These are phyloP conservation scores for Colletotrichum zoysiae DNA, from an alignment of 2,329 filamentous ascomycete genomes.

Conservation along the genomic window DNA sequence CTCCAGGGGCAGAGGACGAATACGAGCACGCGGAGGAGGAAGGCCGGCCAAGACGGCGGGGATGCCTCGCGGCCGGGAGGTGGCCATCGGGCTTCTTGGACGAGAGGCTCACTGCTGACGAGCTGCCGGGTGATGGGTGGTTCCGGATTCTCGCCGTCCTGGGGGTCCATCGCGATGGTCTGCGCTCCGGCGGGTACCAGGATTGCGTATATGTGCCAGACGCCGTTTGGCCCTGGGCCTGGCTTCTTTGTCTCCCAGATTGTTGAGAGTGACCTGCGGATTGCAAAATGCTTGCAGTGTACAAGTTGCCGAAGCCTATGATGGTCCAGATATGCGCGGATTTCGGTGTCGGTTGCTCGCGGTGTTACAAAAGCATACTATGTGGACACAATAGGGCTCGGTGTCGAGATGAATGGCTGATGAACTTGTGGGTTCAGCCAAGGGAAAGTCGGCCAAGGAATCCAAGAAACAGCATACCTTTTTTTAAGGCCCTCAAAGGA, in stretches of 20 bases:
- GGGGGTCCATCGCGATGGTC: neutral
- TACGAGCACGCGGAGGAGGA: neutral
- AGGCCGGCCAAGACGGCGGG: neutral
- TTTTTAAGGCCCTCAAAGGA: neutral
- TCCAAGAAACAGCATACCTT: neutral
- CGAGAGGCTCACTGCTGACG: neutral
- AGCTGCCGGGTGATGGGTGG: neutral
- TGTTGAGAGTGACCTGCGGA: neutral
- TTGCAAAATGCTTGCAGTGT: neutral
- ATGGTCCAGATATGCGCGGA: neutral
- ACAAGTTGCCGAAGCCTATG: neutral
- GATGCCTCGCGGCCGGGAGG: neutral
- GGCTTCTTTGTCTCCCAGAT: neutral
- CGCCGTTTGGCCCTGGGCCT: neutral
- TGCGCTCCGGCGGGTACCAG: neutral
- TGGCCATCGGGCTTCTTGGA: neutral
- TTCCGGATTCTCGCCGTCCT: neutral
- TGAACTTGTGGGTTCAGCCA: neutral
- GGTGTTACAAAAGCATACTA: neutral
- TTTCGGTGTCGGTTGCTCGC: neutral
- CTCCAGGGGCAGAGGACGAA: neutral
- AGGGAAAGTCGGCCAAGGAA: neutral
- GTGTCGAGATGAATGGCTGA: neutral
- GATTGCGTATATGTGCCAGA: neutral
- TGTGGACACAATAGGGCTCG: neutral